phyloP scores from a whole-genome alignment of 2,329 filamentous ascomycete genomes.

The Nannizziopsis barbatae region DNA sequence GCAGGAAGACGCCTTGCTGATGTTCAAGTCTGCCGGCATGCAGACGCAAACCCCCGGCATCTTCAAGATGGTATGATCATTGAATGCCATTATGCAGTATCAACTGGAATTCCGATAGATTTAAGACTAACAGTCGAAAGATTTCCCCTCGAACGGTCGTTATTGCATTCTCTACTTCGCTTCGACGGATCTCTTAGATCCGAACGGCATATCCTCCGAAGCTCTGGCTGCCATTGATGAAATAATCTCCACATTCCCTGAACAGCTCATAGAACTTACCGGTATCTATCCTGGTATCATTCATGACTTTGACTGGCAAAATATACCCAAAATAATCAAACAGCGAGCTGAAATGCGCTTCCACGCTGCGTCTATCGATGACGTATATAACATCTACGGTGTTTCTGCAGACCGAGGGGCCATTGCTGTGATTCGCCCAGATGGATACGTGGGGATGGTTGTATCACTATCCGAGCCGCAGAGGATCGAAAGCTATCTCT shows the following conservation, averaged over 20 bases:
- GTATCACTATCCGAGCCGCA: constrained; percentile 18
- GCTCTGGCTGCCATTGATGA: constrained; percentile 20
- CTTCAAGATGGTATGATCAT: constrained; percentile 27
- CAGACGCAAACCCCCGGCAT: constrained; percentile 28
- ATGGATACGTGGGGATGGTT: constrained; percentile 28
- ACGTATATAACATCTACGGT: constrained; percentile 29
- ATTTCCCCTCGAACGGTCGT: constrained; percentile 29
- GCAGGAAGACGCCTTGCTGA: constrained; percentile 29
- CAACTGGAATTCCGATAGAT: not conserved
- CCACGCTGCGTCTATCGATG: constrained; percentile 24
- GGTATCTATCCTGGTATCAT: constrained; percentile 23
- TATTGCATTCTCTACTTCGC: constrained; percentile 30
- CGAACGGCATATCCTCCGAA: constrained; percentile 20
- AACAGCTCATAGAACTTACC: constrained; percentile 25
- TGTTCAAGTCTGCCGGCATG: constrained; percentile 26
- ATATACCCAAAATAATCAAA: constrained; percentile 25
- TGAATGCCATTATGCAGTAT: constrained; percentile 3
- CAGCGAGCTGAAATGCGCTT: constrained; percentile 28
- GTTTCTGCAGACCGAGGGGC: constrained; percentile 24
- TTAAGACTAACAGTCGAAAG: constrained; percentile 13
- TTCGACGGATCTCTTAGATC: constrained; percentile 27
- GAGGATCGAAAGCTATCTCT: constrained; percentile 22
- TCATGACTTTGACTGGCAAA: constrained; percentile 25
- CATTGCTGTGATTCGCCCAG: constrained; percentile 29
- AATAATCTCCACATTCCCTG: constrained; percentile 21